These are phyloP conservation scores for Alloascoidea africana DNA, from an alignment of 805 yeast genomes.

Conservation along the genomic window DNA sequence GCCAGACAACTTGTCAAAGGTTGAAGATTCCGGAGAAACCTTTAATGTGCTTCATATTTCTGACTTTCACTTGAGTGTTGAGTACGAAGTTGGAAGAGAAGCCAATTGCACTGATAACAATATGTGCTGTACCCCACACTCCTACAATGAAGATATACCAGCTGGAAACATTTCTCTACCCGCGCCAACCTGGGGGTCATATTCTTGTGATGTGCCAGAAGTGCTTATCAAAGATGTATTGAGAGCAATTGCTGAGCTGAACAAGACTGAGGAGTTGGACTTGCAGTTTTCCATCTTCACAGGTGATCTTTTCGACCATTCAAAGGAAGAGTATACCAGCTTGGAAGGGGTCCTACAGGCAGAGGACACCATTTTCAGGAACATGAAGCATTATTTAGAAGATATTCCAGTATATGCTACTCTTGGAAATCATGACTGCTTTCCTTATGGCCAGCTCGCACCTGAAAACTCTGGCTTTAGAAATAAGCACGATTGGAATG, in stretches of 20 bases:
- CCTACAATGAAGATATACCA: constrained; percentile 23
- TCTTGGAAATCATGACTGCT: constrained; percentile 60
- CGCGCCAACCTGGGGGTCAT: constrained; percentile 47
- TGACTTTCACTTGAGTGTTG: constrained; percentile 49
- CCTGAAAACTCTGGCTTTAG: constrained; percentile 30
- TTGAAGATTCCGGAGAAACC: constrained; percentile 16
- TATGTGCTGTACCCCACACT: constrained; percentile 48
- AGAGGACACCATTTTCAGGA: constrained; percentile 34
- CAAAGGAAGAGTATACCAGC: constrained; percentile 31
- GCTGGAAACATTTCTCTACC: constrained; percentile 23
- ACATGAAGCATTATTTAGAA: constrained; percentile 34
- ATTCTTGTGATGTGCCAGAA: constrained; percentile 54
- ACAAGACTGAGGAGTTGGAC: constrained; percentile 17
- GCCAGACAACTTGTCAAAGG: constrained; percentile 15
- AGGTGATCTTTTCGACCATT: constrained; percentile 65
- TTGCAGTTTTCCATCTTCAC: constrained; percentile 56
- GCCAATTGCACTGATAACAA: constrained; percentile 28
- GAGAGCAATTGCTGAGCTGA: constrained; percentile 23
- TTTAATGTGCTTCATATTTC: constrained; percentile 52
- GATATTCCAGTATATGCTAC: constrained; percentile 44
- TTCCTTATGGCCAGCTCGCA: constrained; percentile 58
- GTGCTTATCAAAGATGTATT: constrained; percentile 43
- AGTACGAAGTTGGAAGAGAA: constrained; percentile 28
- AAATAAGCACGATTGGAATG: constrained; percentile 29
- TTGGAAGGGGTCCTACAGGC: constrained; percentile 33